A percentile compares a stretch with the other conserved stretches of the same genome.
phyloP scores from a whole-genome alignment of 2,329 filamentous ascomycete genomes.

The Periglandula ipomoeae region DNA sequence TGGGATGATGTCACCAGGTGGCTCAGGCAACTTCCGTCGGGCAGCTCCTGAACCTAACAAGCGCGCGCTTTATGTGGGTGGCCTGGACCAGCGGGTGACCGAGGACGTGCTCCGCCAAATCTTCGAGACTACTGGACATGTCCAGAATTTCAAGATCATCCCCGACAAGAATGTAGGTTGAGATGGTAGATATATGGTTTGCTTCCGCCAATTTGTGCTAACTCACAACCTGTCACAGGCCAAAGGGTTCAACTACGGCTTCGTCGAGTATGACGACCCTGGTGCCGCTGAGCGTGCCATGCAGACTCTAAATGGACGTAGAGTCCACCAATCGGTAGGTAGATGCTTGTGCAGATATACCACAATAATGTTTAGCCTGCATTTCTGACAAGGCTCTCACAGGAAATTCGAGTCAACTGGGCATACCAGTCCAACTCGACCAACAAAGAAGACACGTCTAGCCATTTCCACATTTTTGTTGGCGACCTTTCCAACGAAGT shows the following conservation, averaged over 20 bases:
- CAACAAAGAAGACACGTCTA: constrained; percentile 94
- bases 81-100: constrained; percentile 87
- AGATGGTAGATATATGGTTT: constrained; percentile 7
- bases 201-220: constrained; percentile 6
- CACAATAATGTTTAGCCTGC: constrained; percentile 2
- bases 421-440: constrained; percentile 93
- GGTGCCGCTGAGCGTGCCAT: constrained; percentile 94
- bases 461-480: constrained; percentile 98
- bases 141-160: constrained; percentile 98
- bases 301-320: constrained; percentile 89
- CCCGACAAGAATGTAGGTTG: constrained; percentile 96
- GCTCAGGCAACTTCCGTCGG: constrained; percentile 73
- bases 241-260: constrained; percentile 98
- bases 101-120: constrained; percentile 96
- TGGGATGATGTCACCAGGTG: constrained; percentile 75
- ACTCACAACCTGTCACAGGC: constrained; percentile 44
- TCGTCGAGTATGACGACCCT: constrained; percentile 97
- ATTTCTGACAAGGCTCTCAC: constrained; percentile 13
- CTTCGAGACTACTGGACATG: constrained; percentile 97
- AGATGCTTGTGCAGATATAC: not conserved
- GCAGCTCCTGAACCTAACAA: constrained; percentile 98
- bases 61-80: constrained; percentile 90
- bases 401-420: constrained; percentile 99
- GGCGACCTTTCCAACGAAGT: constrained; percentile 97
- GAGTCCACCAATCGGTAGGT: constrained; percentile 84